These are phyloP conservation scores for Nakazawaea pomicola DNA, from an alignment of 805 yeast genomes.

Conservation along the genomic window DNA sequence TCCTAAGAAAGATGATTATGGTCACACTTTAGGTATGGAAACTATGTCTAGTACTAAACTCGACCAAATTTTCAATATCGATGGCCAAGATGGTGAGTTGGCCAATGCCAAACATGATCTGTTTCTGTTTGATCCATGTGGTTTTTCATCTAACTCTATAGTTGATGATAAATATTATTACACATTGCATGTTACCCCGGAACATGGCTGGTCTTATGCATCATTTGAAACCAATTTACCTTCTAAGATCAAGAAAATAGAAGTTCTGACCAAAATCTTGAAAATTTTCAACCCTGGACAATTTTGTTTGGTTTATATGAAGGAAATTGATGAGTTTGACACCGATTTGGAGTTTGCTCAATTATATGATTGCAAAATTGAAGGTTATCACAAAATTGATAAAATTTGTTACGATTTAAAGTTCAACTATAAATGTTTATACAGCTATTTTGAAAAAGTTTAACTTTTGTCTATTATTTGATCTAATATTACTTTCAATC, in stretches of 20 bases:
- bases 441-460: conserved; percentile 66
- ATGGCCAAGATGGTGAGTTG: conserved; percentile 22
- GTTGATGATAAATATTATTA: conserved; percentile 54
- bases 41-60: conserved; percentile 63
- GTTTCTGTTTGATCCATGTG: conserved; percentile 90
- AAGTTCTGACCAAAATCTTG: conserved; percentile 58
- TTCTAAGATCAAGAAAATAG: conserved; percentile 38
- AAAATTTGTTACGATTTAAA: conserved; percentile 69
- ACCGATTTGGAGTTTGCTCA: conserved; percentile 23
- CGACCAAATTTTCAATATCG: conserved; percentile 44
- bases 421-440: conserved; percentile 63
- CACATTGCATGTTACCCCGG: conserved; percentile 94
- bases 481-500: background rate
- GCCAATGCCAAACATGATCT: conserved; percentile 61
- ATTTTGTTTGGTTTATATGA: conserved; percentile 44
- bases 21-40: conserved; percentile 72
- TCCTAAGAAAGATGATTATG: conserved; percentile 56
- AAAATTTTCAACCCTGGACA: conserved; percentile 67
- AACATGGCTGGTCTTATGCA: conserved; percentile 91
- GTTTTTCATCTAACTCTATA: conserved; percentile 85
- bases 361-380: conserved; percentile 29
- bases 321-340: conserved; percentile 16
- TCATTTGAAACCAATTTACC: conserved; percentile 89
- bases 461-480: too few relatives aligned
- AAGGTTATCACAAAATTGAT: conserved; percentile 59